Conservation (phyloP, 345 rosid species). For the Zanthoxylum bungeanum region DNA sequence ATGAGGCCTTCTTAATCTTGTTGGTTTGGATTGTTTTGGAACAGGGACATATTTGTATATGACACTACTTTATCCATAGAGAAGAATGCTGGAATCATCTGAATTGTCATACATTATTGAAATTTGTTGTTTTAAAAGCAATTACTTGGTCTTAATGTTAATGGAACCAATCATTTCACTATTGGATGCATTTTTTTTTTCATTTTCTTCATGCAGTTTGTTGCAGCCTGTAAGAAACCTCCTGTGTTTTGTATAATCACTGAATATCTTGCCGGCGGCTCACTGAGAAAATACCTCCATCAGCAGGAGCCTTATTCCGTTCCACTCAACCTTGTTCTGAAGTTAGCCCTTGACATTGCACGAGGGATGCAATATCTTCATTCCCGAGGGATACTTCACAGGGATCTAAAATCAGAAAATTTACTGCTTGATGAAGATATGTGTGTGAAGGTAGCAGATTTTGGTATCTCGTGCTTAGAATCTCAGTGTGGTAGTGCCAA, state of each 20-base stretch:
- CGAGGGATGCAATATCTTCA: slow-evolving; percentile 77
- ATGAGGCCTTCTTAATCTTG: neutral
- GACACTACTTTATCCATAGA: neutral
- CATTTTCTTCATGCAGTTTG: slow-evolving; percentile 41
- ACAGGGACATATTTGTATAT: neutral
- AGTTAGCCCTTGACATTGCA: slow-evolving; percentile 68
- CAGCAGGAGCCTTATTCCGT: slow-evolving; percentile 69
- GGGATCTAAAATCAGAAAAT: slow-evolving; percentile 83
- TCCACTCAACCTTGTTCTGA: slow-evolving; percentile 55
- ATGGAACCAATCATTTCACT: slow-evolving; percentile 2
- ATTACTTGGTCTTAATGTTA: neutral
- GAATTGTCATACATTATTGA: neutral
- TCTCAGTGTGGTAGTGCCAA: slow-evolving; percentile 61
- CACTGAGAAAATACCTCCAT: slow-evolving; percentile 64
- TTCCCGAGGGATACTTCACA: slow-evolving; percentile 64
- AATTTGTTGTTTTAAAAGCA: neutral
- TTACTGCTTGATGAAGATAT: slow-evolving; percentile 63
- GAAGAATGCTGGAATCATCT: neutral
- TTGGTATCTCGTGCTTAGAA: slow-evolving; percentile 73
- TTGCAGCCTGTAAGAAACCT: slow-evolving; percentile 72
- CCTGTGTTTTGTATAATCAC: slow-evolving; percentile 69
- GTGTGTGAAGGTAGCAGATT: slow-evolving; percentile 73
- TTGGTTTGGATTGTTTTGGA: neutral
- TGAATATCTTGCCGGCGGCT: slow-evolving; percentile 70
- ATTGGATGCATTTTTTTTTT: neutral